Percentiles rank a stretch among this genome's conserved stretches.
These are phyloP conservation scores for Teratosphaeria viscida DNA, from an alignment of 2,329 filamentous ascomycete species.

Conservation along the genomic window DNA sequence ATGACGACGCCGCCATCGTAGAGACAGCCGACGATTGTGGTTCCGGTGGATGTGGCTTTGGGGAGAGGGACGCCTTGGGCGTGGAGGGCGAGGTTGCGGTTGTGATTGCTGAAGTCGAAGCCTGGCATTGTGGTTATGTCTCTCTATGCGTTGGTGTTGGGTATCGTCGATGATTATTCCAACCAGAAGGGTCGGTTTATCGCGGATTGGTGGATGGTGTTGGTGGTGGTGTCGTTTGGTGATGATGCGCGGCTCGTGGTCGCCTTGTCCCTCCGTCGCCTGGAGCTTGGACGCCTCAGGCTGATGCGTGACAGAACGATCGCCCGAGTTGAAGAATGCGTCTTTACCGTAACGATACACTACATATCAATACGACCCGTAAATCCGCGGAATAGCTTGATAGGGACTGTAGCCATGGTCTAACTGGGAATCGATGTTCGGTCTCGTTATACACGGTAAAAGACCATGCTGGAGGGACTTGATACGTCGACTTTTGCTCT, in stretches of 20 bases:
- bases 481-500: neutral
- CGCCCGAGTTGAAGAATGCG: neutral
- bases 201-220: neutral
- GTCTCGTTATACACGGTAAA: neutral
- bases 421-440: no score
- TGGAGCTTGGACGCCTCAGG: neutral
- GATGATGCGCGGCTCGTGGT: neutral
- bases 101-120: slow-evolving; percentile 82
- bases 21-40: slow-evolving; percentile 95
- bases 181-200: no score
- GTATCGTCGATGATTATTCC: neutral
- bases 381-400: neutral
- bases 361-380: neutral
- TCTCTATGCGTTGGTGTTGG: neutral
- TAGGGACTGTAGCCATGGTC: neutral
- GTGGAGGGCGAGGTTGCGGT: slow-evolving; percentile 94
- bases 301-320: neutral
- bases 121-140: slow-evolving; percentile 4
- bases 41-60: slow-evolving; percentile 97
- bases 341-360: neutral
- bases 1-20: slow-evolving; percentile 97
- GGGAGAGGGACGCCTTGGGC: slow-evolving; percentile 87
- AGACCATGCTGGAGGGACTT: neutral
- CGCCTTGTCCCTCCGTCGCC: neutral
- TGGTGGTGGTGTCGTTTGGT: neutral